Percentiles rank a stretch among this genome's conserved stretches.
phyloP scores from a whole-genome alignment of 768 basidiomycete genomes.

The Leccinum disarticulatum region DNA sequence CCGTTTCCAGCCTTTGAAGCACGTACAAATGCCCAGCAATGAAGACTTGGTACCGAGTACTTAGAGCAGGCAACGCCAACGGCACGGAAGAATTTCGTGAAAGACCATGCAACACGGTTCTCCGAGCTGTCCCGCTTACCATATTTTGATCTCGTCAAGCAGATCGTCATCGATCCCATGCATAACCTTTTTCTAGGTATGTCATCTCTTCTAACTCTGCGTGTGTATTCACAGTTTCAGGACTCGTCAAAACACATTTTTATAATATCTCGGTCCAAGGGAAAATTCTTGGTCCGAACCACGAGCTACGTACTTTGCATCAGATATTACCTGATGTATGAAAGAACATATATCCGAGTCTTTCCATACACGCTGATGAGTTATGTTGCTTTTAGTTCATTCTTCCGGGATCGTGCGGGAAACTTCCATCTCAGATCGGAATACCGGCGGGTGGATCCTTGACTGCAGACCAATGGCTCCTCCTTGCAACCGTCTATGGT shows the following conservation, averaged over 20 bases:
- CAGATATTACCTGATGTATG: neutral
- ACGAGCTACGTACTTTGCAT: neutral
- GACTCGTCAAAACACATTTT: conserved; percentile 18
- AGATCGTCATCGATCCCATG: neutral
- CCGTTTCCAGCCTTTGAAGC: too few species aligned
- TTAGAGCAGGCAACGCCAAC: neutral
- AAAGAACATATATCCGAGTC: neutral
- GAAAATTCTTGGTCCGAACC: conserved; percentile 14
- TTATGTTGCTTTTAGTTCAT: neutral
- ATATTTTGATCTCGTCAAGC: neutral
- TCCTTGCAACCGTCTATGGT: neutral
- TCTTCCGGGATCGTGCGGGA: neutral
- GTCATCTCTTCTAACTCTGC: too few species aligned
- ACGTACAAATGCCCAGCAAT: neutral
- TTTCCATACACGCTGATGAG: neutral
- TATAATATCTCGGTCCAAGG: conserved; percentile 29
- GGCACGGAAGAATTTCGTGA: neutral
- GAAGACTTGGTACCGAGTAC: neutral
- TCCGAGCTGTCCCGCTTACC: neutral
- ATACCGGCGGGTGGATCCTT: neutral
- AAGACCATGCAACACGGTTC: neutral
- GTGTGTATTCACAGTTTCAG: too few species aligned
- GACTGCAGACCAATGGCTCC: neutral
- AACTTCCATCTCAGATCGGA: neutral
- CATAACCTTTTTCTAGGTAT: neutral